Evolutionary conservation across 768 basidiomycete genomes (phyloP), one percentile per base, ranked within the genome.

Genomic region (Pleurotus salmoneostramineus): DNA sequence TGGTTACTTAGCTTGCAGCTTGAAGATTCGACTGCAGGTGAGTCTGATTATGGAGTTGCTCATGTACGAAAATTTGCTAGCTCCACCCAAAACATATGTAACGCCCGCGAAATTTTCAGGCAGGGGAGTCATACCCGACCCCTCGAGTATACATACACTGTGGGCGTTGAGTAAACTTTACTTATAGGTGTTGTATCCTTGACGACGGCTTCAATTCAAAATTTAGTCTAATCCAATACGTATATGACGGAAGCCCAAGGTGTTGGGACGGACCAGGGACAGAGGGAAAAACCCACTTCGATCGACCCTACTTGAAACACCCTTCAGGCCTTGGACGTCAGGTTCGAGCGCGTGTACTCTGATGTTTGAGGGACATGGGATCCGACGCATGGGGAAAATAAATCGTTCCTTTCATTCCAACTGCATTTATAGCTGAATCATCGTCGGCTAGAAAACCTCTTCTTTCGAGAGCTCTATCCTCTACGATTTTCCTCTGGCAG

Each of bases 271-370:
- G 40, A 10, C n/a, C 10, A 8, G 40, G 40, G 45, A 17, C 45
- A 17, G 12, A 27, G 21, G 21, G 48, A 34, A 21, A 17, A 12
- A 32, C 48, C 31, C 33, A 34, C 48, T 49, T 34, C 48, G 48
- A 49, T 49, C 48, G 48, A 49, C 15, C 6, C 48, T 31, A 49
- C 48, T 32, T 49, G 48, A 49, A 49, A 49, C 48, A 15, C n/a
- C 37, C 8, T 27, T 27, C 21, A 27, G 21, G 21, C 21, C 21
- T 27, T 27, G n/a, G n/a, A n/a, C 37, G 8, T 34, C 48, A 49
- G 48, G 48, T 49, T 49, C 48, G 33, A 32, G 27, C 48, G 48
- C 32, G 50, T 33, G 35, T 21, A 14, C 33, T 34, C 36, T 37
- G 27, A 34, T 37, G 44, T 45, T 45, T 45, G 44, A 45, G 44